Percentiles rank a stretch among this genome's conserved stretches.
Evolutionary conservation across 2,329 filamentous ascomycete genomes (phyloP).

Genomic region (Erysiphe pulchra): DNA sequence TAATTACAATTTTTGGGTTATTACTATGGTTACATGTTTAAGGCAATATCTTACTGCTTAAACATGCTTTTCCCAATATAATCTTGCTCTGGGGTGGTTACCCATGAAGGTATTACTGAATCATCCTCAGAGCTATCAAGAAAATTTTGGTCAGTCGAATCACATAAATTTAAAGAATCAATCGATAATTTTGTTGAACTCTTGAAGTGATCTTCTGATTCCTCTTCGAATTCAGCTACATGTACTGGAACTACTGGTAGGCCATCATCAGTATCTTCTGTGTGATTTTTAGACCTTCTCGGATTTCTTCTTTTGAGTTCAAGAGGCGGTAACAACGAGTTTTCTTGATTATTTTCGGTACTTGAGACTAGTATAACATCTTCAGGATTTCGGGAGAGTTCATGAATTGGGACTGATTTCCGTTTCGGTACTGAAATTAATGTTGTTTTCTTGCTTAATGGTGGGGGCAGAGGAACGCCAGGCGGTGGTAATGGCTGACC

Average conservation of each 20-base stretch:
- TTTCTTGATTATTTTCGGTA: conserved; percentile 5
- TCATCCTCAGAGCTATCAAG: too few species aligned
- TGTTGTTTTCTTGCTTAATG: conserved; percentile 32
- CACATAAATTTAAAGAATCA: too few species aligned
- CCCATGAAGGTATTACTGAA: too few species aligned
- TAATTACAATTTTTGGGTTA: too few species aligned
- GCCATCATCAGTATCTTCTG: conserved; percentile 20
- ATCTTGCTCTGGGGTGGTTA: too few species aligned
- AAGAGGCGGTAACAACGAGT: conserved; percentile 18
- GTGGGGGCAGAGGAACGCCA: conserved; percentile 50
- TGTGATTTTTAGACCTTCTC: conserved; percentile 14
- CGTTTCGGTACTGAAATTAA: conserved; percentile 36
- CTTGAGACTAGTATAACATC: conserved; percentile 9
- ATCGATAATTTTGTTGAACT: too few species aligned
- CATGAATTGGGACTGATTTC: conserved; percentile 29
- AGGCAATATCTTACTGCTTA: too few species aligned
- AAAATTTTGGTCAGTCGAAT: too few species aligned
- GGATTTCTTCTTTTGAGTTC: conserved; percentile 18
- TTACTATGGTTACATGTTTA: too few species aligned
- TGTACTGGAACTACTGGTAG: conserved; percentile 40
- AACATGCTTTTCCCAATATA: too few species aligned
- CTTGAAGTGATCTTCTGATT: too few species aligned
- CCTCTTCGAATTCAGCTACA: too few species aligned
- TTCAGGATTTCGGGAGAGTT: conserved; percentile 11
- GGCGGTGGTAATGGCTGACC: conserved; percentile 62